Evolutionary conservation across 768 basidiomycete genomes (phyloP).

Genomic region (Leucocoprinus sp.): DNA sequence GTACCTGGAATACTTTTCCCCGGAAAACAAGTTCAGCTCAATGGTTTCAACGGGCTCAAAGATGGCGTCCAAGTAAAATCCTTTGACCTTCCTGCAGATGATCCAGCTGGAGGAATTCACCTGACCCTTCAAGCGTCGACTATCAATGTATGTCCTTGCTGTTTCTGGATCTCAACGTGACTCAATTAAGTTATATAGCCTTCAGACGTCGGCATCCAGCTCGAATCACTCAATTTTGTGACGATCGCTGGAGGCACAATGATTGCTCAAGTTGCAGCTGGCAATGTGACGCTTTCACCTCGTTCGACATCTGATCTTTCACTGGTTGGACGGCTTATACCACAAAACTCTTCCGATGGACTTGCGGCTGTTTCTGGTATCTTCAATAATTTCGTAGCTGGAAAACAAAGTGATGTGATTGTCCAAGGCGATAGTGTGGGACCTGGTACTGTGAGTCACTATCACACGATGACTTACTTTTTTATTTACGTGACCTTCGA

Average conservation of each 20-base stretch:
- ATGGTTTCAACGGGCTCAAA: constrained; percentile 63
- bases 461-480: neutral
- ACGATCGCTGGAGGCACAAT: constrained; percentile 44
- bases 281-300: constrained; percentile 47
- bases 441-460: constrained; percentile 41
- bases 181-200: constrained; percentile 33
- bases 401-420: constrained; percentile 48
- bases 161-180: neutral
- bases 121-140: constrained; percentile 54
- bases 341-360: constrained; percentile 44
- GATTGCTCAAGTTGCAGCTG: constrained; percentile 52
- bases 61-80: constrained; percentile 53
- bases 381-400: constrained; percentile 69
- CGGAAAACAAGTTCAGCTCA: constrained; percentile 51
- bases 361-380: constrained; percentile 52
- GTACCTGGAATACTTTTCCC: constrained; percentile 48
- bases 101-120: constrained; percentile 64
- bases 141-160: constrained; percentile 40
- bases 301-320: constrained; percentile 41
- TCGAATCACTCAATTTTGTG: constrained; percentile 54
- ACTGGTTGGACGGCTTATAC: constrained; percentile 56
- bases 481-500: neutral
- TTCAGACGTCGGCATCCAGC: constrained; percentile 64
- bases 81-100: constrained; percentile 64
- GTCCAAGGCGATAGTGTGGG: constrained; percentile 56